These are phyloP conservation scores for Ceratobasidium papillatum DNA, from an alignment of 1,284 basidiomycete species.

Conservation along the genomic window DNA sequence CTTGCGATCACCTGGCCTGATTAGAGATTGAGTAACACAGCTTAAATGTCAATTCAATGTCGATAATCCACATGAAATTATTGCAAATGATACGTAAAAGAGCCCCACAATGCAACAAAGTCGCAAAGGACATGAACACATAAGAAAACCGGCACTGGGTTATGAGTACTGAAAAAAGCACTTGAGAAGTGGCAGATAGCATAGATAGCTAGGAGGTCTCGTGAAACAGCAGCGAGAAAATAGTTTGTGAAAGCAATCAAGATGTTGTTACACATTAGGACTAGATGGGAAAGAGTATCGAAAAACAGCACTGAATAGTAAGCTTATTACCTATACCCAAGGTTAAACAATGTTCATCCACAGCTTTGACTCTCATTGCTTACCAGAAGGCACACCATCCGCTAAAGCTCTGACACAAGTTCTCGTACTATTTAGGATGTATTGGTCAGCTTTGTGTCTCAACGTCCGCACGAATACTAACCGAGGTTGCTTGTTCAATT, in stretches of 20 bases:
- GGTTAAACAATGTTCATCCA: background rate
- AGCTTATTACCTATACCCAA: background rate
- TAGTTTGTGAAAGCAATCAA: background rate
- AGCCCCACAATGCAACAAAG: background rate
- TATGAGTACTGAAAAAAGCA: background rate
- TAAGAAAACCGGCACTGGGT: background rate
- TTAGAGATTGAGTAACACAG: too few relatives aligned
- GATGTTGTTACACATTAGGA: constrained; percentile 15
- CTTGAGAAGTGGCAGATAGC: background rate
- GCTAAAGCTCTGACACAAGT: constrained; percentile 24
- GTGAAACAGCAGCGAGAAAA: background rate
- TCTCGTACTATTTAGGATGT: background rate
- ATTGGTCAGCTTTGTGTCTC: background rate
- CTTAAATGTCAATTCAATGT: too few relatives aligned
- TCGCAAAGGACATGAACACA: background rate
- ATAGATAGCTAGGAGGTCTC: background rate
- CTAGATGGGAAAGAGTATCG: too few relatives aligned
- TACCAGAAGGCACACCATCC: constrained; percentile 29
- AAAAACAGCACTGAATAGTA: background rate
- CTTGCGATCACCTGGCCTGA: too few relatives aligned
- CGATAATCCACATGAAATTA: background rate
- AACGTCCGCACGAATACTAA: background rate
- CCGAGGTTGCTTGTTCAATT: constrained; percentile 25
- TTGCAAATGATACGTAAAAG: background rate
- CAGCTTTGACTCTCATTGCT: background rate